Evolutionary conservation across 129 eudicot genomes (phyloP), one percentile per base, ranked within the genome.

Genomic region (Scalesia atractyloides): DNA sequence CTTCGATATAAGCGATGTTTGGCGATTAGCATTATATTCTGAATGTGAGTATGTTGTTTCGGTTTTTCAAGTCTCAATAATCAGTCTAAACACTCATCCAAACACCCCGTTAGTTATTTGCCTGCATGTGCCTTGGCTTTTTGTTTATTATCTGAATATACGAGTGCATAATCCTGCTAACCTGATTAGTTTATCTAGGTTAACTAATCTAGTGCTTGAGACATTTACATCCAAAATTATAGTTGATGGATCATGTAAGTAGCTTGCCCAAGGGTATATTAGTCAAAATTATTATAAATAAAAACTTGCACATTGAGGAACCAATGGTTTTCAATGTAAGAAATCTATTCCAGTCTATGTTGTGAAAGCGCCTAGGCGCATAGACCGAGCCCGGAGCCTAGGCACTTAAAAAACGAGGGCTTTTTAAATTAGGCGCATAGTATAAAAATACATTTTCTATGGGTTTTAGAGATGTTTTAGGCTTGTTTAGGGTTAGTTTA

Each of bases 241-340:
- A 56, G 58, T 56, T 56, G 62, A 58, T 24, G 16, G 37, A 24
- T 22, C 13, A 10, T 58, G 64, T 11, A 58, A 58, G 64, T 58
- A 24, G 39, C 39, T 58, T 58, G 26, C 16, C 36, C 8, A 8
- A 54, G 61, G 61, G 61, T 24, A 8, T 19, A 54, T 19, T 54
- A 54, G 33, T 54, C 34, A 9, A 30, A 30, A 18, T 54, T 54
- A 15, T 54, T 19, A 54, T 30, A 7, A 9, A 54, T 18, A 3
- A 18, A 9, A 20, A 20, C 5, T 18, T 54, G 61, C 61, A 54
- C 15, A 20, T 56, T 5, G 5, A 56, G n/a, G 36, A 33, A 56
- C 20, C n/a, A n/a, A 20, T 20, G 34, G 36, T 9, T 56, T 20
- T 56, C 36, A 56, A 9, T 19, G 62, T 18, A 54, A 19, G 61